These are phyloP conservation scores for Trypanosoma rangeli DNA, from an alignment of 208 protist species.

Conservation along the genomic window DNA sequence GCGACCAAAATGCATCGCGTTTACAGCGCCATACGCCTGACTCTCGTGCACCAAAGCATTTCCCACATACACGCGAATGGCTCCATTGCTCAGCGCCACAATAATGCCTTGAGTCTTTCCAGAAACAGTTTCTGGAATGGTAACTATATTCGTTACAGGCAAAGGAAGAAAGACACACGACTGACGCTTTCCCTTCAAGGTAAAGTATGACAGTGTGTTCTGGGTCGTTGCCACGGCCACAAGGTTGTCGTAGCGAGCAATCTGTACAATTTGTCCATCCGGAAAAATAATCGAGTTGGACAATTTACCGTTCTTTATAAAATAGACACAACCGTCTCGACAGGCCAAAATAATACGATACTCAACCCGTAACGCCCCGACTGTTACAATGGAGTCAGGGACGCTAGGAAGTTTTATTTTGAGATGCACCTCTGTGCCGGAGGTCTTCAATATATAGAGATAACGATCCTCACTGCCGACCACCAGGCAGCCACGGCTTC, in stretches of 20 bases:
- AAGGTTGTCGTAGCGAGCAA: conserved; percentile 83
- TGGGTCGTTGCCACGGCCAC: conserved; percentile 89
- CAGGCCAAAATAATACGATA: conserved; percentile 93
- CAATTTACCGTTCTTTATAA: conserved; percentile 89
- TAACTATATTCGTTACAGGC: conserved; percentile 62
- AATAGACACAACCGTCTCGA: conserved; percentile 92
- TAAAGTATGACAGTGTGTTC: conserved; percentile 90
- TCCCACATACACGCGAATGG: conserved; percentile 92
- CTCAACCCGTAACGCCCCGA: conserved; percentile 76
- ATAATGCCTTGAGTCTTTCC: conserved; percentile 74
- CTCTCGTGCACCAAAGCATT: conserved; percentile 82
- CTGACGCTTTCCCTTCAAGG: conserved; percentile 88
- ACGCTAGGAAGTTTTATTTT: conserved; percentile 69
- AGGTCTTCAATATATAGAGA: conserved; percentile 84
- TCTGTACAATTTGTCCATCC: conserved; percentile 78
- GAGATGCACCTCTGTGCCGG: conserved; percentile 39
- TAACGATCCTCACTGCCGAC: conserved; percentile 90
- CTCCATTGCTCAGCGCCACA: conserved; percentile 89
- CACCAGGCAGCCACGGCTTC: conserved; percentile 65
- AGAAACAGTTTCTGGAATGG: conserved; percentile 62
- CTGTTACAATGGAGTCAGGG: conserved; percentile 68
- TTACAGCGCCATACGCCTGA: conserved; percentile 72
- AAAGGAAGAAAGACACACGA: conserved; percentile 71
- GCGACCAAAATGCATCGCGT: conserved; percentile 85
- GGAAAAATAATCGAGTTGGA: conserved; percentile 83